phyloP scores from a whole-genome alignment of 371 early-diverging fungal species.

The Thermomucor indicae-seudaticae region DNA sequence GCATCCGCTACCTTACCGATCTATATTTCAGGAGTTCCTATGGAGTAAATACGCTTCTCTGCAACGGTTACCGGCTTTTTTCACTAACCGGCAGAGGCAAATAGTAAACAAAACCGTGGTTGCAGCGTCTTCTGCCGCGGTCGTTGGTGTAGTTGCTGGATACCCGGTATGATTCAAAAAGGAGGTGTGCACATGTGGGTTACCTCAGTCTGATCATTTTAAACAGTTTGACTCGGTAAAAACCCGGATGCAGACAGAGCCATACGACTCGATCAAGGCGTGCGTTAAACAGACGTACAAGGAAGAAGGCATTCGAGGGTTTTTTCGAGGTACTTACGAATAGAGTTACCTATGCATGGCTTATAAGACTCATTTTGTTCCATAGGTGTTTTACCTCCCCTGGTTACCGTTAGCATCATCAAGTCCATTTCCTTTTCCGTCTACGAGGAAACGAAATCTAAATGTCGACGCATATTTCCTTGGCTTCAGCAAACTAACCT shows the following conservation, averaged over 20 bases:
- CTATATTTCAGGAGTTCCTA: conserved; percentile 13
- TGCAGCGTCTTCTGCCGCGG: conserved; percentile 60
- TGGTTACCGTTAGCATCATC: conserved; percentile 73
- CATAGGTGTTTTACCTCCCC: conserved; percentile 62
- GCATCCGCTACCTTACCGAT: conserved; percentile 18
- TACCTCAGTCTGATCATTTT: background rate
- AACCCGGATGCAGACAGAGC: conserved; percentile 78
- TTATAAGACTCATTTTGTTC: background rate
- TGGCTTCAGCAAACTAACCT: conserved; percentile 23
- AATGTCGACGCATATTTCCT: conserved; percentile 21
- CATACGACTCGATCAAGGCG: conserved; percentile 62
- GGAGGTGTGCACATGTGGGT: background rate
- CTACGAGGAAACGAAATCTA: conserved; percentile 56
- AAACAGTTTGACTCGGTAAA: conserved; percentile 72
- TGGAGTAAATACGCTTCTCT: conserved; percentile 18
- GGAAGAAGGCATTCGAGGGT: conserved; percentile 71
- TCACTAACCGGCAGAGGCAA: background rate
- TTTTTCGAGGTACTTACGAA: conserved; percentile 56
- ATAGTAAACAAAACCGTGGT: conserved; percentile 55
- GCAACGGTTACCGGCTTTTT: no score
- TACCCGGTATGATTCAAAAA: conserved; percentile 39
- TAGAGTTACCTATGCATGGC: background rate
- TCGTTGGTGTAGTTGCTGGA: conserved; percentile 57
- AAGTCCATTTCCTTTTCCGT: conserved; percentile 76
- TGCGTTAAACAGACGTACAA: conserved; percentile 66